Percentiles rank a stretch among this genome's conserved stretches.
Conservation (phyloP, 495 filamentous ascomycete species). For the Podospora fimiseda region DNA sequence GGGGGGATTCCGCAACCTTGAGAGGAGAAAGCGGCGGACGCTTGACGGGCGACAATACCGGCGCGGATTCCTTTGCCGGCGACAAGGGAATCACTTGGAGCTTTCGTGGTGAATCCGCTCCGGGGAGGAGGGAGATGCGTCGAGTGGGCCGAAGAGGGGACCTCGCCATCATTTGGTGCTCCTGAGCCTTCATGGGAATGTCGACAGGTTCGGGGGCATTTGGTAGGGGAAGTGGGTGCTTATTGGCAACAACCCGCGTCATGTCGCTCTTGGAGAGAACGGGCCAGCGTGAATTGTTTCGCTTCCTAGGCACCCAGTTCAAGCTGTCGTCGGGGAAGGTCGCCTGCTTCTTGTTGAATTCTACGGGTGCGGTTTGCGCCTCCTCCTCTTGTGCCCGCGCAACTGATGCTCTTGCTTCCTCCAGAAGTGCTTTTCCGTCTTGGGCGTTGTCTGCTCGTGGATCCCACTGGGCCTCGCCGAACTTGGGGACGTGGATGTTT, state of each 20-base stretch:
- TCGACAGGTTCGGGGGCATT: constrained; percentile 11
- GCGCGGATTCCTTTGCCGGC: constrained; percentile 8
- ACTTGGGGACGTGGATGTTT: constrained; percentile 15
- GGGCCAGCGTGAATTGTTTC: constrained; percentile 30
- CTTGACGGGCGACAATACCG: constrained; percentile 20
- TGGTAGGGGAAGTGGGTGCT: constrained; percentile 18
- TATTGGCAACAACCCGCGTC: constrained; percentile 17
- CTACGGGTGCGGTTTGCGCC: not conserved
- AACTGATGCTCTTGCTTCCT: constrained; percentile 19
- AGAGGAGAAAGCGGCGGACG: constrained; percentile 13
- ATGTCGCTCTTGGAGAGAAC: constrained; percentile 17
- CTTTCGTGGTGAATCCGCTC: constrained; percentile 20
- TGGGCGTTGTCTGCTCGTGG: constrained; percentile 1
- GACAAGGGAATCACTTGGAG: constrained; percentile 14
- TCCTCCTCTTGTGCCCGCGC: constrained; percentile 4
- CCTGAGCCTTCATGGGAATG: constrained; percentile 12
- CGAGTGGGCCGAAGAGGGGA: constrained; percentile 24
- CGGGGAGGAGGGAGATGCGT: constrained; percentile 23
- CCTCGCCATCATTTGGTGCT: constrained; percentile 16
- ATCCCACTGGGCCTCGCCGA: constrained; percentile 20
- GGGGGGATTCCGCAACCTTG: constrained; percentile 25
- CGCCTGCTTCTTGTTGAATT: constrained; percentile 3
- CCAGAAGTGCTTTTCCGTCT: constrained; percentile 21
- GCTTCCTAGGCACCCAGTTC: constrained; percentile 26
- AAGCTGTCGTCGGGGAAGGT: constrained; percentile 19